A percentile compares a stretch with the other conserved stretches of the same genome.
These are phyloP conservation scores for Entophlyctis helioformis DNA, from an alignment of 192 early-diverging fungal species.

Conservation along the genomic window DNA sequence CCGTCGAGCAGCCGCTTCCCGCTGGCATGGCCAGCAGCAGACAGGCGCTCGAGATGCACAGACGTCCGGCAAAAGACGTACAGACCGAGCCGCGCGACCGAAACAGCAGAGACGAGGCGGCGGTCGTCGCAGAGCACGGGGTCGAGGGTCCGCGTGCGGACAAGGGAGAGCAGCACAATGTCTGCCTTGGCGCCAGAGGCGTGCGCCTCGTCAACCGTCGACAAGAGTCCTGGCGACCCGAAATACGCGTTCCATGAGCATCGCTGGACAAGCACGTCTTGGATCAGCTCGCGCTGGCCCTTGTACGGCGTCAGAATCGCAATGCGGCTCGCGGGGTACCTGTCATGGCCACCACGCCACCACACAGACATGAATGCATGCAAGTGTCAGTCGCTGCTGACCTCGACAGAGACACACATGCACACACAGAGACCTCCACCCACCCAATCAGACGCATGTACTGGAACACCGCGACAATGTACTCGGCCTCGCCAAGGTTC, in stretches of 20 bases:
- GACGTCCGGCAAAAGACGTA: constrained; percentile 77
- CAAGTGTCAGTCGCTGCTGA: background rate
- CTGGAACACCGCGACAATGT: constrained; percentile 85
- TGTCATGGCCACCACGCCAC: constrained; percentile 2
- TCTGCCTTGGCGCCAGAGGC: constrained; percentile 88
- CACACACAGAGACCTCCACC: constrained; percentile 6
- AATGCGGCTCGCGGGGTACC: constrained; percentile 80
- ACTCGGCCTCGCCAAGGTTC: constrained; percentile 97
- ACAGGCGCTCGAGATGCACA: constrained; percentile 66
- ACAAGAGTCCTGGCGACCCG: constrained; percentile 60
- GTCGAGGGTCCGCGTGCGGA: constrained; percentile 79
- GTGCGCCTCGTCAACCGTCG: constrained; percentile 96
- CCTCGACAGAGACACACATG: background rate
- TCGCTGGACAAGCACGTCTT: constrained; percentile 73
- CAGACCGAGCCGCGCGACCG: constrained; percentile 83
- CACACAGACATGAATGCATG: too few species aligned
- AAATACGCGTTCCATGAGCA: constrained; percentile 84
- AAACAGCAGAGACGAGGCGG: constrained; percentile 86
- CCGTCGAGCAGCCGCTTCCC: constrained; percentile 48
- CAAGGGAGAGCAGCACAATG: constrained; percentile 85
- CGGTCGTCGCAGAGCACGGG: constrained; percentile 82
- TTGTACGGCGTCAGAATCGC: constrained; percentile 95
- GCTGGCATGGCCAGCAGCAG: too few species aligned
- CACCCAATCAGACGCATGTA: constrained; percentile 91
- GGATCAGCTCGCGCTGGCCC: constrained; percentile 86